phyloP scores from a whole-genome alignment of 2,329 filamentous ascomycete genomes.

The Piedraia hortae region DNA sequence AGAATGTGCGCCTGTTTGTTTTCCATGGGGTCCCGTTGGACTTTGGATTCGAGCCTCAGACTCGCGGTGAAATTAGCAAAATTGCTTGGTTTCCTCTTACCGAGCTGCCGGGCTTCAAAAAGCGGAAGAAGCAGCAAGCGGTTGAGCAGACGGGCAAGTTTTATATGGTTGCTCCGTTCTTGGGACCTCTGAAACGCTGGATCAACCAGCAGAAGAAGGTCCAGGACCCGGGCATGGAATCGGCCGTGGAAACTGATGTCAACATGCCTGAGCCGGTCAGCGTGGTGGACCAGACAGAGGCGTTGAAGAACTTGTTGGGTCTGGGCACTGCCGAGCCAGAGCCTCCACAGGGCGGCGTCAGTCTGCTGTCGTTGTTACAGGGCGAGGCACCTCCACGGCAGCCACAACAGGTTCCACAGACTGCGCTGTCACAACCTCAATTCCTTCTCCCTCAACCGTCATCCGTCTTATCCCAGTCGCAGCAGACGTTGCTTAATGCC shows the following conservation, averaged over 20 bases:
- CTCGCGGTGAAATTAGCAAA: slow-evolving; percentile 90
- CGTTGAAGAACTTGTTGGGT: slow-evolving; percentile 24
- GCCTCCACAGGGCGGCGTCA: slow-evolving; percentile 16
- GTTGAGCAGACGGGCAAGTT: slow-evolving; percentile 42
- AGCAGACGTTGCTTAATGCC: slow-evolving; percentile 1
- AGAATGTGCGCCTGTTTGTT: slow-evolving; percentile 78
- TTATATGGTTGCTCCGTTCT: slow-evolving; percentile 90
- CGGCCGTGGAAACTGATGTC: not conserved
- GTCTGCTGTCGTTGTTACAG: slow-evolving; percentile 29
- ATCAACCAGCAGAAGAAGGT: slow-evolving; percentile 7
- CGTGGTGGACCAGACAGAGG: slow-evolving; percentile 8
- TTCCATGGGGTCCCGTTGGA: slow-evolving; percentile 73
- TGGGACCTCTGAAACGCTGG: slow-evolving; percentile 10
- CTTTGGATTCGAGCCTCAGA: slow-evolving; percentile 65
- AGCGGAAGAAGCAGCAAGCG: slow-evolving; percentile 30
- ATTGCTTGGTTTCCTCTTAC: slow-evolving; percentile 85
- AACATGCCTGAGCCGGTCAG: slow-evolving; percentile 1
- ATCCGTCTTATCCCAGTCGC: not conserved
- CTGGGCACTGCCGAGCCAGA: slow-evolving; percentile 13
- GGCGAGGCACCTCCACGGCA: slow-evolving; percentile 12
- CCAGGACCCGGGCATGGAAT: slow-evolving; percentile 1
- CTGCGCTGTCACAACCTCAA: slow-evolving; percentile 27
- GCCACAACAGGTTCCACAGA: slow-evolving; percentile 7
- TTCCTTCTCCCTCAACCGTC: slow-evolving; percentile 21
- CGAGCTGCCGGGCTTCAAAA: slow-evolving; percentile 58